Percentiles rank a stretch among this genome's conserved stretches.
These are phyloP conservation scores for Calonectria multiphialidica DNA, from an alignment of 2,329 filamentous ascomycete species.

Conservation along the genomic window DNA sequence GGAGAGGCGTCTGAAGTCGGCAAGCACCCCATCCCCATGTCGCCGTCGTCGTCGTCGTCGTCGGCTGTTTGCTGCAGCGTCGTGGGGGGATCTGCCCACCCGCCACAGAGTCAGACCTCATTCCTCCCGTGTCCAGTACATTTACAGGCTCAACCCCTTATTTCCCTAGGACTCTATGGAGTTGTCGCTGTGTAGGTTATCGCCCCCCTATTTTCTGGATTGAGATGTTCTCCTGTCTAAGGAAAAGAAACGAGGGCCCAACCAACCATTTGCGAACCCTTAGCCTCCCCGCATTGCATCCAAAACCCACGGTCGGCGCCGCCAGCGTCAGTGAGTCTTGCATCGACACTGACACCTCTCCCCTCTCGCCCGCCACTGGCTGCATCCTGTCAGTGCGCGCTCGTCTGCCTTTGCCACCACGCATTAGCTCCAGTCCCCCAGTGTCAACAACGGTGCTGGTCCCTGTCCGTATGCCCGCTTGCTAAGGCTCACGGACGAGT, in stretches of 20 bases:
- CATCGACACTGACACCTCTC: conserved; percentile 20
- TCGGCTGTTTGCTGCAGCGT: conserved; percentile 32
- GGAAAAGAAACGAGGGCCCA: conserved; percentile 10
- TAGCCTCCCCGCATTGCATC: conserved; percentile 18
- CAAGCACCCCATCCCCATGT: conserved; percentile 16
- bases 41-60: conserved; percentile 20
- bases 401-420: conserved; percentile 18
- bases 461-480: conserved; percentile 25
- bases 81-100: conserved; percentile 26
- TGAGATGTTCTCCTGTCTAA: conserved; percentile 7
- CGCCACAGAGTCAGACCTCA: conserved; percentile 26
- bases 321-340: neutral
- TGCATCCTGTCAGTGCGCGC: neutral
- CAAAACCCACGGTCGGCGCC: conserved; percentile 20
- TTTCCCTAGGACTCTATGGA: neutral
- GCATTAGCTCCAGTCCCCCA: conserved; percentile 25
- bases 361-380: conserved; percentile 26
- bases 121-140: conserved; percentile 14
- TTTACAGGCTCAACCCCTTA: conserved; percentile 5
- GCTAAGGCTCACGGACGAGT: conserved; percentile 20
- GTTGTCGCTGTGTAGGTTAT: neutral
- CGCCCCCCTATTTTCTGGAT: neutral
- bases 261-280: conserved; percentile 15
- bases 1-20: conserved; percentile 25
- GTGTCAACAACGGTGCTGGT: conserved; percentile 21